Evolutionary conservation across 495 filamentous ascomycete genomes (phyloP).

Genomic region (Lentithecium fluviatile): DNA sequence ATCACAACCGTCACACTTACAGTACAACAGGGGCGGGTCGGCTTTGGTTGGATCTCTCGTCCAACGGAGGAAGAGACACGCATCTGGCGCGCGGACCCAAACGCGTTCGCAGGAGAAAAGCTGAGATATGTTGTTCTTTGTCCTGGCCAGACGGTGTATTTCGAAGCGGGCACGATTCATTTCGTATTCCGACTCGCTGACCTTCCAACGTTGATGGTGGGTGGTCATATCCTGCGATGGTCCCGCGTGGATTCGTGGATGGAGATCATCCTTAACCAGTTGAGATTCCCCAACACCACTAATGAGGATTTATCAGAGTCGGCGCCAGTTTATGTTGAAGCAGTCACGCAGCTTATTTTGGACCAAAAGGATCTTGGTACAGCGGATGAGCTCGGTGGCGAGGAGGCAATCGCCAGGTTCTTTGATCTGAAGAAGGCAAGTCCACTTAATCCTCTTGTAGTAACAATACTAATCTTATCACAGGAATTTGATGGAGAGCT

Average conservation of each 20-base stretch:
- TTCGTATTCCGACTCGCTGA: slow-evolving; percentile 16
- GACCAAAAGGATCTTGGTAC: neutral
- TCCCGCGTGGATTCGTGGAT: slow-evolving; percentile 16
- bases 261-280: slow-evolving; percentile 15
- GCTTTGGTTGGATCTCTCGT: slow-evolving; percentile 14
- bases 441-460: no score
- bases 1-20: no score
- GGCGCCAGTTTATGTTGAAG: slow-evolving; percentile 5
- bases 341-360: neutral
- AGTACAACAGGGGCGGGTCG: slow-evolving; percentile 12
- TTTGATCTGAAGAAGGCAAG: slow-evolving; percentile 3
- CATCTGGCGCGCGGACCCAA: slow-evolving; percentile 3
- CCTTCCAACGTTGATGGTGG: slow-evolving; percentile 10
- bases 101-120: neutral
- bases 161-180: slow-evolving; percentile 15
- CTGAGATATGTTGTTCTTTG: slow-evolving; percentile 11
- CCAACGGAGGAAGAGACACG: slow-evolving; percentile 7
- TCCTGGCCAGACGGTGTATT: slow-evolving; percentile 18
- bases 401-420: slow-evolving; percentile 4
- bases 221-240: slow-evolving; percentile 17
- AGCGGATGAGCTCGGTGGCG: neutral
- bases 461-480: no score
- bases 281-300: slow-evolving; percentile 13
- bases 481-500: no score
- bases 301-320: slow-evolving; percentile 10